A percentile compares a stretch with the other conserved stretches of the same genome.
These are phyloP conservation scores for Xylaria hypoxylon DNA, from an alignment of 2,329 filamentous ascomycete genomes.

Conservation along the genomic window DNA sequence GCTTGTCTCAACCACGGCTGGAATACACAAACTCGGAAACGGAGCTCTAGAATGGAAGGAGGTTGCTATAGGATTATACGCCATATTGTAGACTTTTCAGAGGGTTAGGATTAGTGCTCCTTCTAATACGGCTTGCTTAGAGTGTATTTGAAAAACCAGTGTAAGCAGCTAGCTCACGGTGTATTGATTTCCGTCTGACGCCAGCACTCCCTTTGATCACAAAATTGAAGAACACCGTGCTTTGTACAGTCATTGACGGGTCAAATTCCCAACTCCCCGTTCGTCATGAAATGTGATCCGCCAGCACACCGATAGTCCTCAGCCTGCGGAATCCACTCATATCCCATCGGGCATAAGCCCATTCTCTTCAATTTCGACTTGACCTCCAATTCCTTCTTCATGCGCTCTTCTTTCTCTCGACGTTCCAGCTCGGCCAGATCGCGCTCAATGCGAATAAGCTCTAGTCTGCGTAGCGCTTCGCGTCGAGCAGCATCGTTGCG, in stretches of 20 bases:
- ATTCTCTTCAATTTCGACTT: slow-evolving; percentile 62
- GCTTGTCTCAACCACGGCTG: slow-evolving; percentile 24
- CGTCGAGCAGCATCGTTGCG: slow-evolving; percentile 50
- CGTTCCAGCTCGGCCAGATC: slow-evolving; percentile 34
- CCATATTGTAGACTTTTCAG: too few species aligned
- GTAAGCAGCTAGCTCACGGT: not conserved
- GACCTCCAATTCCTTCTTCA: slow-evolving; percentile 54
- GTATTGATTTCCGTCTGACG: not conserved
- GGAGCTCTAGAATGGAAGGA: not conserved
- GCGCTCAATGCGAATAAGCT: slow-evolving; percentile 24
- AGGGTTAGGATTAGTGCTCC: not conserved
- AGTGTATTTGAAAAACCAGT: not conserved
- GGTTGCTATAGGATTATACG: not conserved
- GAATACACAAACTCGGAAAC: not conserved
- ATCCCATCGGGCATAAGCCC: slow-evolving; percentile 70
- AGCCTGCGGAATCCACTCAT: slow-evolving; percentile 42
- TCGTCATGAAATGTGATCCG: slow-evolving; percentile 41
- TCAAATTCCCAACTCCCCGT: slow-evolving; percentile 25
- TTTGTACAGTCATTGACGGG: slow-evolving; percentile 6
- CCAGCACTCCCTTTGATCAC: not conserved
- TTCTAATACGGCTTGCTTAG: too few species aligned
- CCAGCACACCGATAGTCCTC: slow-evolving; percentile 42
- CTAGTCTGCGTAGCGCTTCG: slow-evolving; percentile 37
- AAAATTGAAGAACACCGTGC: not conserved
- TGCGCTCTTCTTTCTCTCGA: slow-evolving; percentile 53